These are phyloP conservation scores for Eleusine coracana DNA, from an alignment of 176 grass and related monocot genomes.

Conservation along the genomic window DNA sequence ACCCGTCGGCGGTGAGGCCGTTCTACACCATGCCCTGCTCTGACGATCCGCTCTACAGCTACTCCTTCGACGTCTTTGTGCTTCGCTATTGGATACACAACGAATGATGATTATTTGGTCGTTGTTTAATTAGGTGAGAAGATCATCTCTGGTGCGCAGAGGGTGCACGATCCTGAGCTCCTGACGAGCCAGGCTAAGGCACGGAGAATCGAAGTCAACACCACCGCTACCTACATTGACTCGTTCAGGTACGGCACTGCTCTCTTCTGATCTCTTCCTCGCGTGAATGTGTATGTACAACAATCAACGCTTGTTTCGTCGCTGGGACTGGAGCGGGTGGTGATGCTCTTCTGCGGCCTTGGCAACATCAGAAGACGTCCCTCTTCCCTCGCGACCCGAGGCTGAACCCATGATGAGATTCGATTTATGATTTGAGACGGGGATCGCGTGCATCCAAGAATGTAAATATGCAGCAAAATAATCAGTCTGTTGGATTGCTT, in stretches of 20 bases:
- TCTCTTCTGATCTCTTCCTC: too few relatives aligned
- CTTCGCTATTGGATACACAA: not conserved
- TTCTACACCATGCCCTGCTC: slow-evolving; percentile 91
- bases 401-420: slow-evolving; percentile 43
- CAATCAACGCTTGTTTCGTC: not conserved
- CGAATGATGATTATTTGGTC: not conserved
- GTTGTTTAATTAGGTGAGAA: slow-evolving; percentile 53
- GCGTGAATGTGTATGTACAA: not conserved
- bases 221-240: slow-evolving; percentile 66
- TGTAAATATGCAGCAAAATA: not conserved
- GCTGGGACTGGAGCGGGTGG: slow-evolving; percentile 53
- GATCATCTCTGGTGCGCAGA: slow-evolving; percentile 80
- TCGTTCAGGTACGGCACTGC: slow-evolving; percentile 49
- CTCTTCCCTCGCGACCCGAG: slow-evolving; percentile 81
- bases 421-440: not conserved
- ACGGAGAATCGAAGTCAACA: slow-evolving; percentile 54
- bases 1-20: slow-evolving; percentile 70
- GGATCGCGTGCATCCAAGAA: not conserved
- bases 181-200: slow-evolving; percentile 48
- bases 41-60: slow-evolving; percentile 63
- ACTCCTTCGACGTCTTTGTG: slow-evolving; percentile 80
- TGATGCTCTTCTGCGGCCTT: slow-evolving; percentile 81
- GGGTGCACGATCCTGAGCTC: slow-evolving; percentile 62
- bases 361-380: slow-evolving; percentile 65
- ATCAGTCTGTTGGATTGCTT: not conserved